phyloP scores from a whole-genome alignment of 1,284 basidiomycete genomes.

The Puccinia coronata region DNA sequence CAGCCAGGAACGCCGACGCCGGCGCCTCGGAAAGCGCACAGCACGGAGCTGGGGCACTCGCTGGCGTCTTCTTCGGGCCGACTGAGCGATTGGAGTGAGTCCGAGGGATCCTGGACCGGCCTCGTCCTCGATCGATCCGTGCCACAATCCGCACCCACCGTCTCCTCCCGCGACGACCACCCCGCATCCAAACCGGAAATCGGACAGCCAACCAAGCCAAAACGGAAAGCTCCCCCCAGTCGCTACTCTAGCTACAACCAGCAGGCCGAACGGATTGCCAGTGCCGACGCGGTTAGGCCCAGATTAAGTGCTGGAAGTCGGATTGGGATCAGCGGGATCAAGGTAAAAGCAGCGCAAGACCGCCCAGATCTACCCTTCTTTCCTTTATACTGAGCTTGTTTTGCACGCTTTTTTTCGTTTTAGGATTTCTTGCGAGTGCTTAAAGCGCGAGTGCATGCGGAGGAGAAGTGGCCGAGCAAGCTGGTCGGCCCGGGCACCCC shows the following conservation, averaged over 20 bases:
- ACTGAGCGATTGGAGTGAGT: conserved; percentile 32
- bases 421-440: conserved; percentile 47
- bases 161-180: background rate
- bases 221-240: background rate
- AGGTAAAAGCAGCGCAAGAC: background rate
- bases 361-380: too few relatives aligned
- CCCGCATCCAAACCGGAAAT: background rate
- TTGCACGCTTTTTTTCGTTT: background rate
- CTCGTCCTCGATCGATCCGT: background rate
- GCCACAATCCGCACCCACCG: background rate
- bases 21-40: background rate
- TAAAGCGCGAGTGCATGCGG: conserved; percentile 32
- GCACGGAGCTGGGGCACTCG: background rate
- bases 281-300: background rate
- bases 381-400: too few relatives aligned
- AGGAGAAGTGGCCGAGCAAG: conserved; percentile 21
- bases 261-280: background rate
- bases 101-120: conserved; percentile 8
- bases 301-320: conserved; percentile 19
- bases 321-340: conserved; percentile 39
- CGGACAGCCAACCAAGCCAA: background rate
- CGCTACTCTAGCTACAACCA: conserved; percentile 23
- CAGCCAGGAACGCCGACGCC: background rate
- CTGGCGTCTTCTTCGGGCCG: background rate
- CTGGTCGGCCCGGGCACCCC: background rate